Evolutionary conservation across 495 filamentous ascomycete genomes (phyloP).

Genomic region (Bombardia bombarda): DNA sequence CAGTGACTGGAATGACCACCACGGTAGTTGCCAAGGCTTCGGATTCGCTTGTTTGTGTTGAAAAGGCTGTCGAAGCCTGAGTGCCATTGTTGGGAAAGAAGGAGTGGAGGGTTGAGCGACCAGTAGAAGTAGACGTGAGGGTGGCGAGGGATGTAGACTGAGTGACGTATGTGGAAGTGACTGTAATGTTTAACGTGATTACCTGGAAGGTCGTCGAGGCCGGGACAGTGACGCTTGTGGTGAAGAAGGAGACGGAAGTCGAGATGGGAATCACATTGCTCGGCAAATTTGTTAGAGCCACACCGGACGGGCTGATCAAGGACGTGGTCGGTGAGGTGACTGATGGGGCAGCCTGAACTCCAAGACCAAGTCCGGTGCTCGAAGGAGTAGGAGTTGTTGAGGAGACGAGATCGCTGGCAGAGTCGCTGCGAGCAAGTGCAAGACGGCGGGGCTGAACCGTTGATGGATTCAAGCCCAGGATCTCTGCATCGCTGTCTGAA

Average conservation of each 20-base stretch:
- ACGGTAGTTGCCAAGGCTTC: too few species aligned
- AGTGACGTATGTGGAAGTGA: too few species aligned
- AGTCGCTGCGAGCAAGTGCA: neutral
- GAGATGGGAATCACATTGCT: constrained; percentile 4
- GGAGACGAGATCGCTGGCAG: neutral
- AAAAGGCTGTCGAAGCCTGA: too few species aligned
- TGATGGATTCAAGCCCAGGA: constrained; percentile 12
- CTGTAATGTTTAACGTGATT: too few species aligned
- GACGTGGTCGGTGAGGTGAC: neutral
- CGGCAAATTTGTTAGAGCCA: neutral
- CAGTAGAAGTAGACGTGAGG: too few species aligned
- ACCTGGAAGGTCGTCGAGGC: constrained; percentile 2
- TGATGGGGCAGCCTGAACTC: neutral
- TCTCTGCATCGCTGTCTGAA: constrained; percentile 17
- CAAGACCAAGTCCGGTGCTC: too few species aligned
- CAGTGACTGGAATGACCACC: neutral
- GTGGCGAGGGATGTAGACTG: too few species aligned
- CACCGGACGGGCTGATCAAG: too few species aligned
- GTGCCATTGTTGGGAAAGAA: too few species aligned
- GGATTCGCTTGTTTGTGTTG: too few species aligned
- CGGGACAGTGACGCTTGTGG: constrained; percentile 5
- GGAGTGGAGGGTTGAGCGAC: too few species aligned
- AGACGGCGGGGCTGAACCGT: constrained; percentile 2
- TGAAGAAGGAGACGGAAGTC: constrained; percentile 6
- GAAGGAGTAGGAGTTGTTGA: neutral